A percentile compares a stretch with the other conserved stretches of the same genome.
Conservation (phyloP, 2,329 filamentous ascomycete genomes). For the Podosphaera leucotricha region DNA sequence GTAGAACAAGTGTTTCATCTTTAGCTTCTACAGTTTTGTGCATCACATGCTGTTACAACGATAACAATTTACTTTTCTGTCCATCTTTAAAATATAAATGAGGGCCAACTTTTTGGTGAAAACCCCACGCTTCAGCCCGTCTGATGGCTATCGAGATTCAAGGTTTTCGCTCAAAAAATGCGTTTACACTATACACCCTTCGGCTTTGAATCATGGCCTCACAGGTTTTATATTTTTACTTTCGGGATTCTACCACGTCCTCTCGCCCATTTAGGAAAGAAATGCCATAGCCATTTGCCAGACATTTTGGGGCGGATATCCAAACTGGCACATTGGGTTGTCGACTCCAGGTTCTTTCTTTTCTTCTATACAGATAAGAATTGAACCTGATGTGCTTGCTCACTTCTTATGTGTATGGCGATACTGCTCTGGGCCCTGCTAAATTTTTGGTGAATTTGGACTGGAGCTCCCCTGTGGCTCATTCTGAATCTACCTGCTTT, state of each 20-base stretch:
- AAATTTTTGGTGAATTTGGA: not conserved
- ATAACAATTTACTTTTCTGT: too few relatives aligned
- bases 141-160: too few relatives aligned
- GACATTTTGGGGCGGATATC: conserved; percentile 1
- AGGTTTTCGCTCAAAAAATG: too few relatives aligned
- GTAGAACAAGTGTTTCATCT: too few relatives aligned
- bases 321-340: conserved; percentile 1
- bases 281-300: not conserved
- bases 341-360: not conserved
- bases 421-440: not conserved
- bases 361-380: not conserved
- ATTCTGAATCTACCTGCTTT: not conserved
- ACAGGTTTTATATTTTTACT: not conserved
- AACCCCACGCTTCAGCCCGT: too few relatives aligned
- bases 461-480: not conserved
- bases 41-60: too few relatives aligned
- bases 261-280: not conserved
- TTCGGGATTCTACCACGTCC: not conserved
- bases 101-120: too few relatives aligned
- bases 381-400: conserved; percentile 1
- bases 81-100: too few relatives aligned
- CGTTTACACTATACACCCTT: too few relatives aligned
- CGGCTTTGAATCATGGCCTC: not conserved
- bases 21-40: too few relatives aligned
- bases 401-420: not conserved